Evolutionary conservation across 139 green algal species (phyloP).

Genomic region (Closterium sp.): DNA sequence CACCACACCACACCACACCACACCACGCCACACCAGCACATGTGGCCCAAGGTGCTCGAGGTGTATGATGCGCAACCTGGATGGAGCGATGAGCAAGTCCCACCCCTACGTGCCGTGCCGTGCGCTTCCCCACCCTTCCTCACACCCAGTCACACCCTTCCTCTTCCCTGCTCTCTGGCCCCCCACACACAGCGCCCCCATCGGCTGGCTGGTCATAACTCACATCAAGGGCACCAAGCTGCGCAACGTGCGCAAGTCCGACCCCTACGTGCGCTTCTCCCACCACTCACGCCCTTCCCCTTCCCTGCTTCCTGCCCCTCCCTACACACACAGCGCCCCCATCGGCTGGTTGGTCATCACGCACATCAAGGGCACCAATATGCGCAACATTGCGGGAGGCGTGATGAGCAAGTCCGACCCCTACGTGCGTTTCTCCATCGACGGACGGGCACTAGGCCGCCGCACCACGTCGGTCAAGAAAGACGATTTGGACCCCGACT

Average conservation of each 20-base stretch:
- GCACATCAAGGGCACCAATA: constrained; percentile 1
- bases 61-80: constrained; percentile 9
- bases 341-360: constrained; percentile 20
- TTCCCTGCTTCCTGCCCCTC: too few species aligned
- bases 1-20: too few species aligned
- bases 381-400: constrained; percentile 30
- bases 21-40: too few species aligned
- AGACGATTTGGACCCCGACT: constrained; percentile 25
- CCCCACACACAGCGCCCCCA: neutral
- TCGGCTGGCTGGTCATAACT: constrained; percentile 17
- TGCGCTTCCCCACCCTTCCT: too few species aligned
- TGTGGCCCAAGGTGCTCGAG: constrained; percentile 19
- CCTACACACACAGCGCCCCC: neutral
- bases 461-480: constrained; percentile 30
- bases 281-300: too few species aligned
- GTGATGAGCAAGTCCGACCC: constrained; percentile 35
- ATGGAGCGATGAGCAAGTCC: too few species aligned
- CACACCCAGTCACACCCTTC: too few species aligned
- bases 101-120: too few species aligned
- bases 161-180: too few species aligned
- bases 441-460: neutral
- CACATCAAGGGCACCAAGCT: constrained; percentile 7
- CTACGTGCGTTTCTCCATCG: constrained; percentile 21
- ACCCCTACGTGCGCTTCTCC: constrained; percentile 34
- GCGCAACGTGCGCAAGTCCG: constrained; percentile 23